phyloP scores from a whole-genome alignment of 1,139 yeast genomes.

The Suhomyces panamericanus region DNA sequence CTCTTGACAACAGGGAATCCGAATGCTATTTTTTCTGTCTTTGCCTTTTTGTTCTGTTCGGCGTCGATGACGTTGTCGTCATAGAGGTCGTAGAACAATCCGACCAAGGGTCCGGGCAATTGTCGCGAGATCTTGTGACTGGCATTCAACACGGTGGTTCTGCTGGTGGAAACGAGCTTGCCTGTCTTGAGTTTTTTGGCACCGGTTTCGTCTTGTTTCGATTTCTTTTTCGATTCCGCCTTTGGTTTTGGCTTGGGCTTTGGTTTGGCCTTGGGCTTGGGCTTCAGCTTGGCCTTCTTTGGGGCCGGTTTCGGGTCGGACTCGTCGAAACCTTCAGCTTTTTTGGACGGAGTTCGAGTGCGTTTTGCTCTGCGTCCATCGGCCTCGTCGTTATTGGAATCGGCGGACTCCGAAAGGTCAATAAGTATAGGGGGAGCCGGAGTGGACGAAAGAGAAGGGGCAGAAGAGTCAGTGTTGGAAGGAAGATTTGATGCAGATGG shows the following conservation, averaged over 20 bases:
- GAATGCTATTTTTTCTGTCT: constrained; percentile 24
- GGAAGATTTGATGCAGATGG: too few relatives aligned
- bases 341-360: constrained; percentile 5
- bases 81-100: constrained; percentile 38
- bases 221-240: constrained; percentile 2
- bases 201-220: constrained; percentile 6
- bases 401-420: not conserved
- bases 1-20: constrained; percentile 33
- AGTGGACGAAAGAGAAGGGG: too few relatives aligned
- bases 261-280: not conserved
- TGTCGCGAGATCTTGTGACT: constrained; percentile 35
- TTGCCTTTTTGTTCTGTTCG: constrained; percentile 21
- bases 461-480: too few relatives aligned
- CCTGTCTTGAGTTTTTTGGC: constrained; percentile 8
- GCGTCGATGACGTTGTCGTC: constrained; percentile 37
- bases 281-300: not conserved
- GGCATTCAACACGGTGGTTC: constrained; percentile 37
- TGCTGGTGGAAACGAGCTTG: constrained; percentile 17
- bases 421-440: too few relatives aligned
- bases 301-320: not conserved
- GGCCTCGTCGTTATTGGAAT: not conserved
- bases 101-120: constrained; percentile 44
- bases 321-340: not conserved
- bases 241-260: not conserved
- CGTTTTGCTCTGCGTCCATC: constrained; percentile 2